phyloP scores from a whole-genome alignment of 2,329 filamentous ascomycete species.

The Sordariomycetes sp. region DNA sequence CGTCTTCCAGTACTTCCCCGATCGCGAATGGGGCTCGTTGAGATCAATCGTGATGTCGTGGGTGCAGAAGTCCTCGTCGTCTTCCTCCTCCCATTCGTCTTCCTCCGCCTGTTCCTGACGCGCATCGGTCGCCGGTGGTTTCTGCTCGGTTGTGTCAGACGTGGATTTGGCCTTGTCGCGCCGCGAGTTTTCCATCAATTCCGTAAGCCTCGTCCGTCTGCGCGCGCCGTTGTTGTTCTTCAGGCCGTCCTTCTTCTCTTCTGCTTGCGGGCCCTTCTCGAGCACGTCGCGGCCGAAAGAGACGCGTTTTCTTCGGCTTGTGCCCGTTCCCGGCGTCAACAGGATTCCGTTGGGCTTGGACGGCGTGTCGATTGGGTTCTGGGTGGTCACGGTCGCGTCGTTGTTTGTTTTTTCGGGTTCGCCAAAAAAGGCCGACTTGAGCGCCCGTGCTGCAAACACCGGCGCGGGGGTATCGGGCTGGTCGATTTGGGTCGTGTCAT shows the following conservation, averaged over 20 bases:
- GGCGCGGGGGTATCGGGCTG: slow-evolving; percentile 52
- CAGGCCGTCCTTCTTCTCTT: slow-evolving; percentile 5
- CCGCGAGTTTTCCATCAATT: slow-evolving; percentile 29
- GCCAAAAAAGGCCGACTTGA: slow-evolving; percentile 52
- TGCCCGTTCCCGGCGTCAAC: slow-evolving; percentile 48
- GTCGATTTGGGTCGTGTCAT: slow-evolving; percentile 33
- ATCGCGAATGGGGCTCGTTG: slow-evolving; percentile 61
- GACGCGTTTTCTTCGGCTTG: slow-evolving; percentile 48
- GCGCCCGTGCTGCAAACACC: slow-evolving; percentile 51
- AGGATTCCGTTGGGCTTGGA: slow-evolving; percentile 44
- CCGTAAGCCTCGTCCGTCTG: slow-evolving; percentile 27
- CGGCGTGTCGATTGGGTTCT: slow-evolving; percentile 21
- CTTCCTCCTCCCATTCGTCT: slow-evolving; percentile 41
- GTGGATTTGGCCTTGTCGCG: slow-evolving; percentile 12
- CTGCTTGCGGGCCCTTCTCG: slow-evolving; percentile 20
- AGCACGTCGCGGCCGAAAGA: slow-evolving; percentile 47
- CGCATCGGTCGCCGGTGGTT: slow-evolving; percentile 6
- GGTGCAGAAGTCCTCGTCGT: slow-evolving; percentile 29
- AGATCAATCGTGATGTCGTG: slow-evolving; percentile 57
- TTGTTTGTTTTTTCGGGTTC: slow-evolving; percentile 31
- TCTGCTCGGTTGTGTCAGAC: slow-evolving; percentile 3
- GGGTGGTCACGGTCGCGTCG: slow-evolving; percentile 14
- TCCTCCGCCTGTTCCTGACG: slow-evolving; percentile 14
- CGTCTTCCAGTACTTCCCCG: slow-evolving; percentile 68
- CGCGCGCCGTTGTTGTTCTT: slow-evolving; percentile 9